Evolutionary conservation across 2,329 filamentous ascomycete species (phyloP).

Genomic region (Exophiala sp.): DNA sequence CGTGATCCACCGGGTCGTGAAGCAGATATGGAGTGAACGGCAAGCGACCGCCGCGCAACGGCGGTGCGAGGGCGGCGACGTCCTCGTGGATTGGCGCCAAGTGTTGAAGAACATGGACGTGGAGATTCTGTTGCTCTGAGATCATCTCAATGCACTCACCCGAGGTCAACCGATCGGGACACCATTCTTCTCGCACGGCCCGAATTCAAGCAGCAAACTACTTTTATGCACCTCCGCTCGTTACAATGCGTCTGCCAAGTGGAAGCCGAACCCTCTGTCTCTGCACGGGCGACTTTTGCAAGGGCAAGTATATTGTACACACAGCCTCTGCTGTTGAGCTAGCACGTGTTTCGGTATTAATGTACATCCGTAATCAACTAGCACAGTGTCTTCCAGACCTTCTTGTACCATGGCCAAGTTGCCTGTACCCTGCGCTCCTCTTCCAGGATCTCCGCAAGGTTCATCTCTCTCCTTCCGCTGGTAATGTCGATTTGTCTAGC

Average conservation of each 20-base stretch:
- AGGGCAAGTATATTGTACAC: not conserved
- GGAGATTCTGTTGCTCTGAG: conserved; percentile 10
- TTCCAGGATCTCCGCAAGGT: conserved; percentile 71
- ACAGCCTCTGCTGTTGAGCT: not conserved
- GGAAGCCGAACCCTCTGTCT: not conserved
- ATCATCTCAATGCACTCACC: not conserved
- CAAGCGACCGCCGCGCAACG: conserved; percentile 5
- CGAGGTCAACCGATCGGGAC: not conserved
- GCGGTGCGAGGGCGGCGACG: conserved; percentile 4
- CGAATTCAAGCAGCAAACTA: not conserved
- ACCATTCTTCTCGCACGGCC: not conserved
- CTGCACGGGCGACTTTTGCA: not conserved
- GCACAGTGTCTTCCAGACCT: conserved; percentile 68
- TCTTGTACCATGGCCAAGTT: conserved; percentile 73
- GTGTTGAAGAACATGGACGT: conserved; percentile 8
- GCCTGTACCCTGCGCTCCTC: conserved; percentile 74
- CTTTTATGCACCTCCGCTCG: not conserved
- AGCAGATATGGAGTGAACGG: conserved; percentile 8
- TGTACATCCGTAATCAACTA: conserved; percentile 35
- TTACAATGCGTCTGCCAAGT: not conserved
- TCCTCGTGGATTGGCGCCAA: conserved; percentile 7
- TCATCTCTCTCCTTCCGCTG: conserved; percentile 79
- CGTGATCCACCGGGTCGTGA: conserved; percentile 10
- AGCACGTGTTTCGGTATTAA: not conserved
- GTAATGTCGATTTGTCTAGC: conserved; percentile 77